Conservation (phyloP, 306 rosid species). For the Hippophae gyantsensis region DNA sequence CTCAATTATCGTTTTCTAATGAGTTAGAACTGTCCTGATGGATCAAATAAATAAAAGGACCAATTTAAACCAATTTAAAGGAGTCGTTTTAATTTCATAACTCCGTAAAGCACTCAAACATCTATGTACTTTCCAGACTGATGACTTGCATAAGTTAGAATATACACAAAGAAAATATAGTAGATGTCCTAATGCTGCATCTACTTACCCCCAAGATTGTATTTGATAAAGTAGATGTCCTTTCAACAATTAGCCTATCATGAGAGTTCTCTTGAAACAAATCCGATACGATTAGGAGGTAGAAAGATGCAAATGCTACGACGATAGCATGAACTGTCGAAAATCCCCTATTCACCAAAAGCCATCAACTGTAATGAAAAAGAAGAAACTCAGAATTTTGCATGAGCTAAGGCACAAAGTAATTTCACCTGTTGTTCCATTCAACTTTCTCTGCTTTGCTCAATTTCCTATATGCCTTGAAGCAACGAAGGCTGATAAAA, state of each 20-base stretch:
- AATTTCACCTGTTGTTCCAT: constrained; percentile 83
- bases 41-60: no score
- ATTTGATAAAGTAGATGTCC: constrained; percentile 68
- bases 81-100: no score
- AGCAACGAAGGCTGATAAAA: constrained; percentile 35
- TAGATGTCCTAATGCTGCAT: constrained; percentile 17
- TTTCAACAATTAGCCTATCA: constrained; percentile 34
- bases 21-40: no score
- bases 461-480: constrained; percentile 44
- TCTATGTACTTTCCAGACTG: no score
- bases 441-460: constrained; percentile 47
- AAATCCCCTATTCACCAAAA: constrained; percentile 60
- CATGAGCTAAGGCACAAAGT: constrained; percentile 10
- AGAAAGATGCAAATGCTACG: constrained; percentile 53
- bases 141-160: background rate
- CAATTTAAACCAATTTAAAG: no score
- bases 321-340: constrained; percentile 81
- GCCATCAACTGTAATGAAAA: background rate
- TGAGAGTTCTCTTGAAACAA: constrained; percentile 39
- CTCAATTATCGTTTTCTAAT: no score
- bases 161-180: constrained; percentile 9
- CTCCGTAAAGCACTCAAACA: no score
- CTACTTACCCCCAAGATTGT: constrained; percentile 64
- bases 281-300: constrained; percentile 59
- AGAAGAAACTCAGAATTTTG: constrained; percentile 8